Evolutionary conservation across 192 early-diverging fungal genomes (phyloP), one percentile per base, ranked within the genome.

Genomic region (Mortierella claussenii): DNA sequence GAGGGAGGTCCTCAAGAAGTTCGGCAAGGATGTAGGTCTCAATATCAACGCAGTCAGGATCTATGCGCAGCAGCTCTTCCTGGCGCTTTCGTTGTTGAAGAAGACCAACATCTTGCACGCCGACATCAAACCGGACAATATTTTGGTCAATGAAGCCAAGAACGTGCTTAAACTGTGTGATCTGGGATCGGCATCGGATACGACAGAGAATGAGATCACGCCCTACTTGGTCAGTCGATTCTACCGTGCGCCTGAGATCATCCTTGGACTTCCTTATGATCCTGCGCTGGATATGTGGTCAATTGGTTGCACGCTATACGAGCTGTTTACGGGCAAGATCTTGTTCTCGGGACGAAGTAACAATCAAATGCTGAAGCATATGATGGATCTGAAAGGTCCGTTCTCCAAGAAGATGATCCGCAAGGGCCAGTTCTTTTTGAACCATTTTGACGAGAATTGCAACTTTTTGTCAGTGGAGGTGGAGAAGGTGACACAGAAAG

Each of bases 111-210:
- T 99, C 17, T 65, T 98, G 10, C 97, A 99, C 68, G 94, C 96
- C 45, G 97, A 99, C 75, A 94, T 99, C 81, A 99, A 99, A 74
- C 97, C 97, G 1, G 97, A 99, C 68, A 99, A 99, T 80, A 94
- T 98, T 67, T 83, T 99, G 56, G 96, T 96, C 3, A 90, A 89
- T 11, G 94, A 94, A 62, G 80, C 83, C 60, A 89, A 93, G 62
- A 93, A 86, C 54, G 82, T 84, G 2, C 82, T 97, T 6, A 97
- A 97, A 78, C 87, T 99, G 47, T 95, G 94, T 68, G 97, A 99
- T 83, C 84, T 99, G 66, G 97, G 97, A 27, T 93, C 91, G 0
- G 97, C 96, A 13, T 93, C 91, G 23, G 94, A 97, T 60, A 91
- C 90, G 10, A 76, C 81, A 2, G 96, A 97, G 70, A 93, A 92